Percentiles rank a stretch among this genome's conserved stretches.
Conservation (phyloP, 2,329 filamentous ascomycete species). For the Penicillium sp. region DNA sequence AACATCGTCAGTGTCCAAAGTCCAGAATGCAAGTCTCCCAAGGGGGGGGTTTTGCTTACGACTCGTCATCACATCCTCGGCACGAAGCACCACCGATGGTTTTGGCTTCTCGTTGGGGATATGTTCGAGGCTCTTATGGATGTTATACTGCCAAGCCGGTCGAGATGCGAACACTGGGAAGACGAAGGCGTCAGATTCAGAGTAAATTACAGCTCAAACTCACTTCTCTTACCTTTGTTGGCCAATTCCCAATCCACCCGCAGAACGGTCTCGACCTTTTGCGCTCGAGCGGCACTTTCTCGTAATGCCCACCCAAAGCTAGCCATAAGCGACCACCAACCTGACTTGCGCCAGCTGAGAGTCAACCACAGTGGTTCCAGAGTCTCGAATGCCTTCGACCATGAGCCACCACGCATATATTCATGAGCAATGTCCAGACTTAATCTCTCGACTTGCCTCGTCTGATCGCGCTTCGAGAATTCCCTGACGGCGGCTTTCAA, state of each 20-base stretch:
- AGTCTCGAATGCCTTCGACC: conserved; percentile 46
- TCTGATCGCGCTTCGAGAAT: conserved; percentile 49
- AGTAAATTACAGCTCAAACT: background rate
- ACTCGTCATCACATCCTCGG: conserved; percentile 45
- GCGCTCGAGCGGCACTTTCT: conserved; percentile 45
- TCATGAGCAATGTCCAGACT: conserved; percentile 52
- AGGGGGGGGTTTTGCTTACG: conserved; percentile 29
- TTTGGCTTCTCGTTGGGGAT: conserved; percentile 36
- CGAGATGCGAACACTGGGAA: conserved; percentile 31
- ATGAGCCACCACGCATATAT: conserved; percentile 46
- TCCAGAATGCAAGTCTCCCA: background rate
- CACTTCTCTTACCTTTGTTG: conserved; percentile 27
- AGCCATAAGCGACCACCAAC: conserved; percentile 54
- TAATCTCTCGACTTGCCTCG: conserved; percentile 50
- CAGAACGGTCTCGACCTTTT: conserved; percentile 45
- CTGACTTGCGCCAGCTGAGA: conserved; percentile 53
- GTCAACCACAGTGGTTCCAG: conserved; percentile 51
- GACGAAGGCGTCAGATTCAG: background rate
- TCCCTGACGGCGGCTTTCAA: conserved; percentile 45
- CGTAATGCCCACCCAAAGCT: conserved; percentile 50
- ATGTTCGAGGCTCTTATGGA: conserved; percentile 43
- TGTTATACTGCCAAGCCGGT: conserved; percentile 38
- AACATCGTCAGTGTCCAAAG: background rate
- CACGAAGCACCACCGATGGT: conserved; percentile 42
- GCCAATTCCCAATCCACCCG: conserved; percentile 54